These are phyloP conservation scores for Aristolochia californica DNA, from an alignment of 164 flowering plant species.

Conservation along the genomic window DNA sequence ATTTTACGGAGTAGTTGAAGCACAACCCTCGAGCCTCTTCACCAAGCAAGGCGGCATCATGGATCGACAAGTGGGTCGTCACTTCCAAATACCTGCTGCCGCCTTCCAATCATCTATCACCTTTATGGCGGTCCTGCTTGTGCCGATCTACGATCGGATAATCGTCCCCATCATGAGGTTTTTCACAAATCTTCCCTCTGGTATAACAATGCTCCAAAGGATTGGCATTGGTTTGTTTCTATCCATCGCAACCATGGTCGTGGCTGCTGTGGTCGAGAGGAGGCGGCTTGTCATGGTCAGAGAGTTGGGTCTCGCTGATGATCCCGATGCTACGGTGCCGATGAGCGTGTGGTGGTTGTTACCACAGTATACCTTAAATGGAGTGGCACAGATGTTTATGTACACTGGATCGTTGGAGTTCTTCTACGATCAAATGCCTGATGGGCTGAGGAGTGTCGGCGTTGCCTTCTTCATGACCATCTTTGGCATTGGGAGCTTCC, in stretches of 20 bases:
- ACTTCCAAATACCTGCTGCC: conserved; percentile 3
- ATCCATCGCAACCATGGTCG: conserved; percentile 9
- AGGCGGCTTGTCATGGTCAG: background rate
- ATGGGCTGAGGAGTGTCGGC: background rate
- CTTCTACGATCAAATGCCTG: background rate
- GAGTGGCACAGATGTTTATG: background rate
- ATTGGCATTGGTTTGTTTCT: background rate
- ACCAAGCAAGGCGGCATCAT: conserved; percentile 2
- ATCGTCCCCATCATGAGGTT: conserved; percentile 1
- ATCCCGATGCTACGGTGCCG: background rate
- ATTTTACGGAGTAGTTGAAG: background rate
- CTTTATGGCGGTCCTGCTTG: background rate
- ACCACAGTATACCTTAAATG: background rate
- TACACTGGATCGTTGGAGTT: background rate
- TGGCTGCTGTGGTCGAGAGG: conserved; percentile 4
- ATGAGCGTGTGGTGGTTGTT: too few species aligned
- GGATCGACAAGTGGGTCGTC: background rate
- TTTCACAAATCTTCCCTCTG: conserved; percentile 1
- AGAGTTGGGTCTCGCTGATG: background rate
- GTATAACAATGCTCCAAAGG: background rate
- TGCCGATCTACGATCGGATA: conserved; percentile 4
- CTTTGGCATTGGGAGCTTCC: background rate
- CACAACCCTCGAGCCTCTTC: background rate
- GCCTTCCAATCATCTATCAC: background rate
- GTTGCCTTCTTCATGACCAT: background rate